Evolutionary conservation across 2,329 filamentous ascomycete species (phyloP).

Genomic region (Lachnellula suecica): DNA sequence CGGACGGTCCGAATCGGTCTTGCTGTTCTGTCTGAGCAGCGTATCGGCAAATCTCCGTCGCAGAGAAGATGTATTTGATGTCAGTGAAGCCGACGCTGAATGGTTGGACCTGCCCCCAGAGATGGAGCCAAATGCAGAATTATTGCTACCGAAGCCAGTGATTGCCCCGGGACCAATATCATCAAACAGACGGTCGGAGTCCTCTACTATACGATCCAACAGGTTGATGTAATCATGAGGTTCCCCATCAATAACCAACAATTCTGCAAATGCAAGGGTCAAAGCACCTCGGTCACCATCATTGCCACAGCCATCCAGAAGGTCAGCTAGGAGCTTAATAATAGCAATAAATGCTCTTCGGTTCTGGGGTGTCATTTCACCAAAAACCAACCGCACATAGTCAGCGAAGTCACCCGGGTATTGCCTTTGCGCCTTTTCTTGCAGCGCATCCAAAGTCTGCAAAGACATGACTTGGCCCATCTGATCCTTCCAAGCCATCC

Average conservation of each 20-base stretch:
- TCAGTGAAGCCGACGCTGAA: conserved; percentile 64
- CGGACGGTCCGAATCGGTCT: conserved; percentile 65
- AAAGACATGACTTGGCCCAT: conserved; percentile 82
- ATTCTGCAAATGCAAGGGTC: conserved; percentile 84
- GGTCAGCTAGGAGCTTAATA: conserved; percentile 80
- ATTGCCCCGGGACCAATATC: conserved; percentile 44
- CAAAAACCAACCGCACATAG: conserved; percentile 63
- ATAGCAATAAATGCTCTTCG: conserved; percentile 78
- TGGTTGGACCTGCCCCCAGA: conserved; percentile 26
- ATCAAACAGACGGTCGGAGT: conserved; percentile 86
- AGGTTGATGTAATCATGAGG: conserved; percentile 85
- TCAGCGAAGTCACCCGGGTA: conserved; percentile 73
- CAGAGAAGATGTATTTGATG: conserved; percentile 83
- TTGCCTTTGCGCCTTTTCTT: conserved; percentile 62
- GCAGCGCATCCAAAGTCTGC: conserved; percentile 71
- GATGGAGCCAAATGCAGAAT: conserved; percentile 25
- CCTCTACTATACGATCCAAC: conserved; percentile 84
- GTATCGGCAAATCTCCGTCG: conserved; percentile 80
- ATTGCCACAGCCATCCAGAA: conserved; percentile 86
- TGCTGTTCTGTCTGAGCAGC: conserved; percentile 75
- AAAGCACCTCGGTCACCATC: conserved; percentile 87
- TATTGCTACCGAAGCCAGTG: conserved; percentile 14
- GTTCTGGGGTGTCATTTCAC: conserved; percentile 68
- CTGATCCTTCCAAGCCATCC: conserved; percentile 82
- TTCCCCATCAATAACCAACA: conserved; percentile 75